Evolutionary conservation across 2,329 filamentous ascomycete genomes (phyloP).

Genomic region (Penicillium paneum): DNA sequence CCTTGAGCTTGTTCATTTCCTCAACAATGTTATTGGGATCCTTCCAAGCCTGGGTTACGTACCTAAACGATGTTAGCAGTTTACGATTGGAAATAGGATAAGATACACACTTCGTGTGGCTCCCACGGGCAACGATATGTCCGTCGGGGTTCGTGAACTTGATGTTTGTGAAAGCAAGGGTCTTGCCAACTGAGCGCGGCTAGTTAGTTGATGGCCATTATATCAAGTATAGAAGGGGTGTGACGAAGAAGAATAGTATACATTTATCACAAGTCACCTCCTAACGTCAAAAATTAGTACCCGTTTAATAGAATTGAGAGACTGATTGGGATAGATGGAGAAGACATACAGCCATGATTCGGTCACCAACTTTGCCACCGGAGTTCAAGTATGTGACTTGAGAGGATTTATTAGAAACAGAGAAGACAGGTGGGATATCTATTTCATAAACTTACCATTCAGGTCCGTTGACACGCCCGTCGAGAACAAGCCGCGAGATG

Average conservation of each 20-base stretch:
- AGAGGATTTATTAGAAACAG: slow-evolving; percentile 2
- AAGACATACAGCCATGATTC: slow-evolving; percentile 50
- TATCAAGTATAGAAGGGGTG: neutral
- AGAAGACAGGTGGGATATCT: neutral
- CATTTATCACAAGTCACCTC: slow-evolving; percentile 66
- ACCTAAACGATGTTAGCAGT: slow-evolving; percentile 37
- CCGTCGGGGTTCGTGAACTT: slow-evolving; percentile 58
- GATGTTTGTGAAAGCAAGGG: slow-evolving; percentile 61
- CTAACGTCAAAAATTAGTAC: slow-evolving; percentile 26
- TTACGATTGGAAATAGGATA: neutral
- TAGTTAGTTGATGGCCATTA: slow-evolving; percentile 2
- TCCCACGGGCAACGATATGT: slow-evolving; percentile 61
- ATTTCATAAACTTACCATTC: slow-evolving; percentile 45
- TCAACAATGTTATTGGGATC: slow-evolving; percentile 61
- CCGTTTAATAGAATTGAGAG: neutral
- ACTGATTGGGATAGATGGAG: neutral
- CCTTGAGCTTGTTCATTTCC: slow-evolving; percentile 45
- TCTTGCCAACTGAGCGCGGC: slow-evolving; percentile 56
- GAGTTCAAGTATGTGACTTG: slow-evolving; percentile 61
- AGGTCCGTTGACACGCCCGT: slow-evolving; percentile 67
- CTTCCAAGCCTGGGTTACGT: slow-evolving; percentile 59
- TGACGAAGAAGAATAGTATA: slow-evolving; percentile 31
- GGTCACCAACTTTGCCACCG: slow-evolving; percentile 62
- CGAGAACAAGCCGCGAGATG: slow-evolving; percentile 61
- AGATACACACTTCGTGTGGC: slow-evolving; percentile 60